Conservation (phyloP, 331 rosid species). For the Cydonia oblonga region DNA sequence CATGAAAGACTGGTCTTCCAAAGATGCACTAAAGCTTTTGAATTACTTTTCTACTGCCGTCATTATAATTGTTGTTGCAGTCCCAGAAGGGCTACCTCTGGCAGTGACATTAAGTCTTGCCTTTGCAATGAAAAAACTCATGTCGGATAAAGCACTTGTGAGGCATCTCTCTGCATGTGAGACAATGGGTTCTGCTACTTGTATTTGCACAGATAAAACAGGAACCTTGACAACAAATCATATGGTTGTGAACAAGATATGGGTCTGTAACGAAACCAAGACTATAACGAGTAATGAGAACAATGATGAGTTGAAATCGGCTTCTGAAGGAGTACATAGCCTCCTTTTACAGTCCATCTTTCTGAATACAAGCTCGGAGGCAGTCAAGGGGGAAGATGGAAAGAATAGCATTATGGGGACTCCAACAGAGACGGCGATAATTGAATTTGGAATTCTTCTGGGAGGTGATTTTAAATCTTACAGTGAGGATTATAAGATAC, state of each 20-base stretch:
- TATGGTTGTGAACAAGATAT: constrained; percentile 60
- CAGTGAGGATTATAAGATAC: constrained; percentile 34
- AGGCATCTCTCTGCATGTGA: constrained; percentile 94
- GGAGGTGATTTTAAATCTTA: constrained; percentile 43
- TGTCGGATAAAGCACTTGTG: constrained; percentile 80
- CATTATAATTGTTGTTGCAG: constrained; percentile 83
- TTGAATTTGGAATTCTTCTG: constrained; percentile 58
- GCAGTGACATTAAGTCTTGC: constrained; percentile 92
- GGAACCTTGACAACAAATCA: constrained; percentile 89
- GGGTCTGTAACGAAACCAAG: constrained; percentile 55
- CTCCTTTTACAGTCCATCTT: constrained; percentile 68
- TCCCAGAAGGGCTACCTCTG: constrained; percentile 83
- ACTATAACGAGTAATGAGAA: constrained; percentile 2
- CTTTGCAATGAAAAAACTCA: constrained; percentile 79
- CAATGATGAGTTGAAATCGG: constrained; percentile 18
- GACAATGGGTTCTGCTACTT: constrained; percentile 75
- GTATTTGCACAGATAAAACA: constrained; percentile 84
- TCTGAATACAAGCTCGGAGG: constrained; percentile 63
- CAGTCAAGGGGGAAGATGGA: constrained; percentile 49
- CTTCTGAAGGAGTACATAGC: constrained; percentile 28
- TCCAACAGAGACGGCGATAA: constrained; percentile 74
- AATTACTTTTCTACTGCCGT: constrained; percentile 73
- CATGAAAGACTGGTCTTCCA: constrained; percentile 39
- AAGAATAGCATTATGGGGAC: constrained; percentile 46
- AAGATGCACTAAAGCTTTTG: constrained; percentile 48